phyloP scores from a whole-genome alignment of 2,329 filamentous ascomycete species.

The Penicillium sp. region DNA sequence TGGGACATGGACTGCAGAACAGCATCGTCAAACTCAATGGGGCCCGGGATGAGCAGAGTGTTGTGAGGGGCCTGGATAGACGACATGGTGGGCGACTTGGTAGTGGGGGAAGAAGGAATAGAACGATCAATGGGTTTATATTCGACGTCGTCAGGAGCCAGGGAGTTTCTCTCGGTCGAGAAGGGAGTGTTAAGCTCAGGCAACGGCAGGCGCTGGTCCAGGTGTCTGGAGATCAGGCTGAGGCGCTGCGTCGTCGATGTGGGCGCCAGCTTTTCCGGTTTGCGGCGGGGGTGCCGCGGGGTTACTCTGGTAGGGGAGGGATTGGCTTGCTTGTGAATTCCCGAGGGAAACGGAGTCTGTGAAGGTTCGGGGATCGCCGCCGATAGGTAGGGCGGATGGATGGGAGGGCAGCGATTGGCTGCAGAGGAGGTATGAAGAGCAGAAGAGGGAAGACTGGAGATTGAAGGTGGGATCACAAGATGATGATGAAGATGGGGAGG shows the following conservation, averaged over 20 bases:
- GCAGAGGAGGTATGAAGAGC: conserved; percentile 11
- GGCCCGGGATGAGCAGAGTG: conserved; percentile 91
- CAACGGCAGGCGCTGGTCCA: conserved; percentile 60
- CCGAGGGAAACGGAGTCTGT: conserved; percentile 28
- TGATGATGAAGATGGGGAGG: background rate
- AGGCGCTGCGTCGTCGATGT: conserved; percentile 59
- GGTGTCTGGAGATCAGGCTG: conserved; percentile 66
- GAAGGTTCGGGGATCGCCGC: conserved; percentile 37
- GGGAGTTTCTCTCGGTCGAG: conserved; percentile 62
- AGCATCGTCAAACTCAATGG: conserved; percentile 98
- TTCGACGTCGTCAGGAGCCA: conserved; percentile 60
- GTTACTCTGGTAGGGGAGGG: conserved; percentile 21
- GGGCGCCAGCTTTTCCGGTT: conserved; percentile 54
- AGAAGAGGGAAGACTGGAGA: conserved; percentile 5
- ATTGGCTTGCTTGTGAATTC: conserved; percentile 27
- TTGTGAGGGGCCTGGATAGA: conserved; percentile 66
- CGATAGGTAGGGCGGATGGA: conserved; percentile 10
- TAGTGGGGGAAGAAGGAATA: conserved; percentile 31
- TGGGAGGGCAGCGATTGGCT: conserved; percentile 22
- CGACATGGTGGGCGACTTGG: conserved; percentile 59
- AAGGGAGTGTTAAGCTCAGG: conserved; percentile 68
- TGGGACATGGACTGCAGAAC: conserved; percentile 95
- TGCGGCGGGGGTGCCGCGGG: conserved; percentile 41
- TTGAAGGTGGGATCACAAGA: background rate
- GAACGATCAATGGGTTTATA: conserved; percentile 52